Conservation (phyloP, 1,284 basidiomycete species). For the Anthracocystis setariae region DNA sequence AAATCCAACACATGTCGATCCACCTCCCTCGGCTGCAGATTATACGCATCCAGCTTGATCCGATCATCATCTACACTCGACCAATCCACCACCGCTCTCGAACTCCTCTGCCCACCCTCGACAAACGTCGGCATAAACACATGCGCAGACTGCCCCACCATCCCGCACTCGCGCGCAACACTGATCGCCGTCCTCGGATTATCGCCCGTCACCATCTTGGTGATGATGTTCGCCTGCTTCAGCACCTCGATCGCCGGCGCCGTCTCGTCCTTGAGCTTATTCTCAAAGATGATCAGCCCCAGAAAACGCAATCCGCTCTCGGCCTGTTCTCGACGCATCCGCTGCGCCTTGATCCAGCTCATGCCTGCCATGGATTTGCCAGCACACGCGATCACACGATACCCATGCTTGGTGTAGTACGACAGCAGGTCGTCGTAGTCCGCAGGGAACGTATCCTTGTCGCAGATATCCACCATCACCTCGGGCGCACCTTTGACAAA, state of each 20-base stretch:
- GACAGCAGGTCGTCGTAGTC: conserved; percentile 97
- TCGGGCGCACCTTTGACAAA: conserved; percentile 99
- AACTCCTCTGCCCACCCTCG: conserved; percentile 74
- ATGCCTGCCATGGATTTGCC: conserved; percentile 93
- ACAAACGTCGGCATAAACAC: conserved; percentile 89
- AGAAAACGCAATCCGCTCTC: conserved; percentile 91
- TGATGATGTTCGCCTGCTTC: conserved; percentile 87
- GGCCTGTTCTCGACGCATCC: conserved; percentile 94
- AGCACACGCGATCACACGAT: conserved; percentile 97
- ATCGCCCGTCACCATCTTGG: conserved; percentile 98
- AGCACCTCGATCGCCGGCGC: conserved; percentile 89
- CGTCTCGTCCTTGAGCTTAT: conserved; percentile 94
- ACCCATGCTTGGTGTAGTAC: conserved; percentile 96
- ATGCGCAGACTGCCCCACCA: conserved; percentile 87
- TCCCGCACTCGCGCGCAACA: conserved; percentile 91
- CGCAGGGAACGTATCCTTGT: conserved; percentile 73
- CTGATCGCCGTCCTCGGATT: conserved; percentile 96
- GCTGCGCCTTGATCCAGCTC: conserved; percentile 96
- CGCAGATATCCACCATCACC: conserved; percentile 91
- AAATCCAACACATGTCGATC: conserved; percentile 62
- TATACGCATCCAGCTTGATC: conserved; percentile 87
- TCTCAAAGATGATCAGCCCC: conserved; percentile 97
- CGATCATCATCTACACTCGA: conserved; percentile 86
- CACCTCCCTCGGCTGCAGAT: conserved; percentile 72
- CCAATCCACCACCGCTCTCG: conserved; percentile 85